Conservation (phyloP, 768 basidiomycete species). For the Mycena galericulata region DNA sequence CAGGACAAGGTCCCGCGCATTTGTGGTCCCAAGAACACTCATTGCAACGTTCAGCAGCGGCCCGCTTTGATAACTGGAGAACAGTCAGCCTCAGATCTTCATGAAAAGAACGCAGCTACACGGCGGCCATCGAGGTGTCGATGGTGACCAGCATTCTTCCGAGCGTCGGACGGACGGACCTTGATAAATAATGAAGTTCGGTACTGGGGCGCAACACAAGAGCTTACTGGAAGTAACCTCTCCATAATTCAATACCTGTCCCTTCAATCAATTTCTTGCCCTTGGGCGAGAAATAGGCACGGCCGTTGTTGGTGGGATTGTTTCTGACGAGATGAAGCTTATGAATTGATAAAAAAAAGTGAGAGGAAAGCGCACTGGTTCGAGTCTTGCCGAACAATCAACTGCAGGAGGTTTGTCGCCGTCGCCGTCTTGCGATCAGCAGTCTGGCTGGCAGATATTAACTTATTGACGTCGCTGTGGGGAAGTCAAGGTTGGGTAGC, state of each 20-base stretch:
- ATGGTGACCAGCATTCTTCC: constrained; percentile 57
- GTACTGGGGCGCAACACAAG: background rate
- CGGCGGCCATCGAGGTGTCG: constrained; percentile 58
- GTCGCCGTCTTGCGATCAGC: constrained; percentile 43
- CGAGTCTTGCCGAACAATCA: constrained; percentile 60
- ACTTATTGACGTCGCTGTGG: constrained; percentile 44
- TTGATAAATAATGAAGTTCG: constrained; percentile 32
- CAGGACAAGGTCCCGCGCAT: constrained; percentile 48
- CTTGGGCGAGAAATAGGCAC: constrained; percentile 53
- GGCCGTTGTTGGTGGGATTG: constrained; percentile 56
- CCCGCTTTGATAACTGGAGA: constrained; percentile 46
- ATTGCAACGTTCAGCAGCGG: constrained; percentile 48
- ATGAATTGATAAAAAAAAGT: background rate
- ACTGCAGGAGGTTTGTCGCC: constrained; percentile 60
- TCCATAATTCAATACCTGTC: constrained; percentile 57
- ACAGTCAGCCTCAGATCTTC: background rate
- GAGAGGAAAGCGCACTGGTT: constrained; percentile 53
- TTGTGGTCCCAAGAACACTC: constrained; percentile 35
- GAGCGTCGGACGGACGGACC: constrained; percentile 59
- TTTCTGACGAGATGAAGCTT: constrained; percentile 47
- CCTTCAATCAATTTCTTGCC: constrained; percentile 34
- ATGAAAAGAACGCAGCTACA: constrained; percentile 49
- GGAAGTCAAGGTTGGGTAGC: background rate
- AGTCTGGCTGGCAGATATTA: constrained; percentile 32
- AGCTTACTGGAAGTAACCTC: constrained; percentile 64